Conservation (phyloP, 2,329 filamentous ascomycete species). For the Aspergillus aculeatinus region DNA sequence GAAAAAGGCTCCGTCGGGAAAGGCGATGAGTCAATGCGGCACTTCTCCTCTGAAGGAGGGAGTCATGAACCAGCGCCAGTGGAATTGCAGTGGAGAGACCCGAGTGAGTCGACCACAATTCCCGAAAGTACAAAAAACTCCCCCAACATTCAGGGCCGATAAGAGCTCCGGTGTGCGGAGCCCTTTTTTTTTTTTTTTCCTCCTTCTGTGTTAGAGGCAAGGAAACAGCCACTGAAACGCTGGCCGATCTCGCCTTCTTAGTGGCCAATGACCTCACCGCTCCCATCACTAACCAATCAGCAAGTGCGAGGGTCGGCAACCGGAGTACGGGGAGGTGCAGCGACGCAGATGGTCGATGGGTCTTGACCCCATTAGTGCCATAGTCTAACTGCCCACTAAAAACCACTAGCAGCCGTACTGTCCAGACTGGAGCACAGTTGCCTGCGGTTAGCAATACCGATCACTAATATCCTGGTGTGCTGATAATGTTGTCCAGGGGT, state of each 20-base stretch:
- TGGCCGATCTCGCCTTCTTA: not conserved
- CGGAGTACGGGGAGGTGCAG: not conserved
- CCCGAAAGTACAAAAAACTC: constrained; percentile 12
- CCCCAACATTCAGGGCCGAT: constrained; percentile 23
- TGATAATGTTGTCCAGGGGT: not conserved
- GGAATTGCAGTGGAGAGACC: constrained; percentile 7
- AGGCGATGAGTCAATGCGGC: constrained; percentile 31
- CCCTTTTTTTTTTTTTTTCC: constrained; percentile 2
- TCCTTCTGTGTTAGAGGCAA: constrained; percentile 6
- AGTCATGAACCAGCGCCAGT: constrained; percentile 3
- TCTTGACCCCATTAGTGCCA: not conserved
- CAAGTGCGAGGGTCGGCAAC: not conserved
- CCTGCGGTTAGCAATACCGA: constrained; percentile 10
- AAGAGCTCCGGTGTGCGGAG: constrained; percentile 34
- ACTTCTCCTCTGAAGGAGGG: constrained; percentile 2
- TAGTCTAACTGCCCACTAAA: constrained; percentile 1
- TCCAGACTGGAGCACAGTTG: not conserved
- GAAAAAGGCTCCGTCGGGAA: constrained; percentile 15
- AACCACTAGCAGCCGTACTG: constrained; percentile 1
- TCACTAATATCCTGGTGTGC: constrained; percentile 1
- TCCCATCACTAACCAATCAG: not conserved
- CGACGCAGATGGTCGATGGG: not conserved
- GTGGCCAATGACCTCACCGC: constrained; percentile 16
- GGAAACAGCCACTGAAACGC: not conserved
- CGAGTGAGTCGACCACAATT: constrained; percentile 1